Base-by-base conservation (phyloP, 768 basidiomycete species). In the Chalciporus sphaerocephalus region DNA sequence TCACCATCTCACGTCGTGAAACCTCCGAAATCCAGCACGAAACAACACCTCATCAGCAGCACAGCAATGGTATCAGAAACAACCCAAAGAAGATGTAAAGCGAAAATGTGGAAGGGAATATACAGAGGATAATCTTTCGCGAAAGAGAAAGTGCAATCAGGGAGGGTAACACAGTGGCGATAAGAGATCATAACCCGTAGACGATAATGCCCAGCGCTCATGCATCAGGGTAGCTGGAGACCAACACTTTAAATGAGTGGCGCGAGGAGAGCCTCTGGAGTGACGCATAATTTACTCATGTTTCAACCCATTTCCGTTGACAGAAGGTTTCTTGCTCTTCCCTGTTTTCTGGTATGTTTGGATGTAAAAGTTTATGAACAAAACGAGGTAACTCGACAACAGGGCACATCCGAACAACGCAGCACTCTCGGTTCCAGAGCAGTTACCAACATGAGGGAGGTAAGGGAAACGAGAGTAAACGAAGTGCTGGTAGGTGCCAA, bases 351-450 rank as follows among this genome's bases (percentile, higher is more conserved):
- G 82, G 73, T 90, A 89, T 22, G 87, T 89, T 65, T 85, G 80
- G 59, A 91, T 76, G 70, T 92, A 92, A 70, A 92, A 92, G 67
- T 92, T 90, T 76, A 98, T 91, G 76, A 99, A 98, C 47, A 99
- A 80, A 57, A 83, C 79, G 43, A 99, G 82, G 70, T 97, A 98
- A 59, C 80, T 86, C 21, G 91, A 87, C 55, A 99, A 76, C 38
- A 99, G 77, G 18, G 67, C 80, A 62, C 93, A 96, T 38, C 94
- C 96, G 47, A 95, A 85, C 47, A 92, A 48, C 2, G 96, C 96
- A 43, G 95, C 90, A 13, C 70, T 69, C 68, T 95, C 91, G 16
- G 87, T 84, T 36, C 96, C 96, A 32, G 92, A 83, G 58, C 96
- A 99, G 64, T 85, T 81, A 30, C 79, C 88, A 17, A 85, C 52